These are phyloP conservation scores for Haematococcus sp. DNA, from an alignment of 139 green algal genomes.

Conservation along the genomic window DNA sequence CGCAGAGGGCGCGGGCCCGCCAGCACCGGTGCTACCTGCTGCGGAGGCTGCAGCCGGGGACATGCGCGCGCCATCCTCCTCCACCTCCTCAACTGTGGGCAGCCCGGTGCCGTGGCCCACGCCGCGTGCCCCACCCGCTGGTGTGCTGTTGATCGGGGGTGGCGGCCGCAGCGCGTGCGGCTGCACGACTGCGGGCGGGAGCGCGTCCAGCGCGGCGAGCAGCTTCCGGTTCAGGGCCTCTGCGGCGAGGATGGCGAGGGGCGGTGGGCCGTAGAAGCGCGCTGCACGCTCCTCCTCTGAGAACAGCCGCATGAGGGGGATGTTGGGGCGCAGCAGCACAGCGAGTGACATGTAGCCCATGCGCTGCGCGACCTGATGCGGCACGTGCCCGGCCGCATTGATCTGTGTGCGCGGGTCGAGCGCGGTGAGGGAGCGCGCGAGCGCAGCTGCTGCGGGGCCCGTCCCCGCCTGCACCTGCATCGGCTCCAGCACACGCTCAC, in stretches of 20 bases:
- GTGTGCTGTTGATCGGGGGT: neutral
- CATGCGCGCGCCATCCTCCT: neutral
- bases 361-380: slow-evolving; percentile 31
- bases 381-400: slow-evolving; percentile 23
- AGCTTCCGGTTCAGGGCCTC: slow-evolving; percentile 35
- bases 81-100: neutral
- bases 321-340: slow-evolving; percentile 31
- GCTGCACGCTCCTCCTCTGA: slow-evolving; percentile 24
- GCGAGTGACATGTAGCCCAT: slow-evolving; percentile 28
- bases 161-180: neutral
- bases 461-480: slow-evolving; percentile 17
- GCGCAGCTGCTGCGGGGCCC: neutral
- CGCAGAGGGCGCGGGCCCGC: no score
- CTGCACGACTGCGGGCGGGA: neutral
- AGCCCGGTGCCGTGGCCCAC: neutral
- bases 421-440: slow-evolving; percentile 3
- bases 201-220: slow-evolving; percentile 13
- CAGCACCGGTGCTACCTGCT: neutral
- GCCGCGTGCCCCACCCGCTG: neutral
- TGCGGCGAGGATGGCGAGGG: slow-evolving; percentile 16
- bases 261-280: slow-evolving; percentile 28
- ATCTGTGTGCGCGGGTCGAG: slow-evolving; percentile 25
- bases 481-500: slow-evolving; percentile 25
- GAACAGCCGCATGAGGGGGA: slow-evolving; percentile 33
- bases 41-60: neutral